Evolutionary conservation across 805 yeast species (phyloP).

Genomic region (Nakazawaea wickerhamii): DNA sequence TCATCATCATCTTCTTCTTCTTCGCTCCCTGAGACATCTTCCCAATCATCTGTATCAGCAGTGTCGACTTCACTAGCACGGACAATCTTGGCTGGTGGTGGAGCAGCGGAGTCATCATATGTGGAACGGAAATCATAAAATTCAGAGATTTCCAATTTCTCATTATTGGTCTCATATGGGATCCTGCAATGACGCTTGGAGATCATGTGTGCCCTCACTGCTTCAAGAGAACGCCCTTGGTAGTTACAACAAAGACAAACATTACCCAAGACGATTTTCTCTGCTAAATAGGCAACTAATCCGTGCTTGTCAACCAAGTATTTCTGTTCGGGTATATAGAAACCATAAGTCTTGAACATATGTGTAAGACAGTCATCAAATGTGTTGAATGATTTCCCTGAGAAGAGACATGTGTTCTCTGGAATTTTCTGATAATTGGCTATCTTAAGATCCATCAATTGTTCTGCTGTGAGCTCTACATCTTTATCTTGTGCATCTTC

Average conservation of each 20-base stretch:
- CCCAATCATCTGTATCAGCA: constrained; percentile 31
- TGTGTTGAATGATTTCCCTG: constrained; percentile 31
- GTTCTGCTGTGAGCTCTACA: constrained; percentile 17
- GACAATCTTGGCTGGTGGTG: constrained; percentile 12
- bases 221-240: constrained; percentile 78
- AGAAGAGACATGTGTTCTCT: constrained; percentile 45
- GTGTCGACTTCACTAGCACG: constrained; percentile 23
- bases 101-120: constrained; percentile 31
- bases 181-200: constrained; percentile 83
- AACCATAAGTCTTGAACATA: constrained; percentile 76
- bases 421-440: constrained; percentile 43
- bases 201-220: constrained; percentile 84
- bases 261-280: constrained; percentile 77
- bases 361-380: constrained; percentile 52
- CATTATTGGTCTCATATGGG: constrained; percentile 81
- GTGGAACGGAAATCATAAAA: constrained; percentile 82
- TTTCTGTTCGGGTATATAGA: constrained; percentile 79
- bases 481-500: constrained; percentile 12
- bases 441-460: constrained; percentile 37
- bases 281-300: constrained; percentile 67
- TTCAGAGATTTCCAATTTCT: constrained; percentile 66
- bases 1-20: constrained; percentile 31
- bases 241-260: constrained; percentile 78
- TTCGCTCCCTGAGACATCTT: constrained; percentile 24
- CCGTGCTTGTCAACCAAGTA: constrained; percentile 69